Percentiles rank a stretch among this genome's conserved stretches.
phyloP scores from a whole-genome alignment of 2,329 filamentous ascomycete species.

The Pyricularia sp. region DNA sequence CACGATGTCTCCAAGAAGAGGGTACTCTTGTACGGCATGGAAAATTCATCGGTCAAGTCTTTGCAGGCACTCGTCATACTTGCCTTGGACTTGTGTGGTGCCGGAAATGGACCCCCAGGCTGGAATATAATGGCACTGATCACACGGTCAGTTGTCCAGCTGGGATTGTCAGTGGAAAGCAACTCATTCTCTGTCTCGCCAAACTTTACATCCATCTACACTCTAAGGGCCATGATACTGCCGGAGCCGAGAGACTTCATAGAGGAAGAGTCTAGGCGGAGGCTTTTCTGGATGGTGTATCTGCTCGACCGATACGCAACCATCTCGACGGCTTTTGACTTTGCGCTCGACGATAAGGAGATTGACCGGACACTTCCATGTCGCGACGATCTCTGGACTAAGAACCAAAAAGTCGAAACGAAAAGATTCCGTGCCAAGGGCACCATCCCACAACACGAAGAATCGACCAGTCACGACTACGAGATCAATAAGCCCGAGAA shows the following conservation, averaged over 20 bases:
- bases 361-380: constrained; percentile 83
- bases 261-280: constrained; percentile 76
- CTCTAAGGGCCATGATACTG: constrained; percentile 72
- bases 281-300: constrained; percentile 93
- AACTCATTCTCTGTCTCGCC: constrained; percentile 73
- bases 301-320: constrained; percentile 84
- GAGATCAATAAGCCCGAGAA: constrained; percentile 66
- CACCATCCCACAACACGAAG: not conserved
- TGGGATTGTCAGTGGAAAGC: constrained; percentile 75
- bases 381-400: constrained; percentile 75
- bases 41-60: constrained; percentile 82
- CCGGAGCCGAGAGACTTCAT: constrained; percentile 79
- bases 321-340: constrained; percentile 85
- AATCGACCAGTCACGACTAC: constrained; percentile 35
- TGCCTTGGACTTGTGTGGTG: constrained; percentile 75
- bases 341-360: constrained; percentile 79
- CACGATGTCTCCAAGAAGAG: constrained; percentile 76
- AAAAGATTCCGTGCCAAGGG: constrained; percentile 62
- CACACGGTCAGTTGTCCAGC: constrained; percentile 77
- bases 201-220: constrained; percentile 79
- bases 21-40: constrained; percentile 78
- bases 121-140: constrained; percentile 91
- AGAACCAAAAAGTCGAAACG: constrained; percentile 77
- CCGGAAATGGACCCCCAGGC: constrained; percentile 80
- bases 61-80: constrained; percentile 82